These are phyloP conservation scores for Auricularia heimuer DNA, from an alignment of 768 basidiomycete genomes.

Conservation along the genomic window DNA sequence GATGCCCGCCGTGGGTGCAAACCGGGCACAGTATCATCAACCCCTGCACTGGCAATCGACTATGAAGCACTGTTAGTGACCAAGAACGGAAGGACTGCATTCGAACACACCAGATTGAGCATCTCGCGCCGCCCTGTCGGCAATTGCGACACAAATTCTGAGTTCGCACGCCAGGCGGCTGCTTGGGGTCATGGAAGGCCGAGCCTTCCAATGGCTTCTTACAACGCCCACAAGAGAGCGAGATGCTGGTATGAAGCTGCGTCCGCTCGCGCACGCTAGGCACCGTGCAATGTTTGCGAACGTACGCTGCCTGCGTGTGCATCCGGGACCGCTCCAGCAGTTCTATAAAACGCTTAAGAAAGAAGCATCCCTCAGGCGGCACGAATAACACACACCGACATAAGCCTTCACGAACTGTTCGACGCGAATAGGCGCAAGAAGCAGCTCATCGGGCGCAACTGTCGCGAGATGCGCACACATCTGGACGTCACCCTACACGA, in stretches of 20 bases:
- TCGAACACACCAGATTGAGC: conserved; percentile 9
- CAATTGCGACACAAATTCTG: background rate
- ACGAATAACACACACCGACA: conserved; percentile 40
- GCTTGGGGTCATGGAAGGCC: background rate
- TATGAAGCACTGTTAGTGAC: conserved; percentile 18
- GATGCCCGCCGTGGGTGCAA: conserved; percentile 76
- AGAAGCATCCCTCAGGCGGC: background rate
- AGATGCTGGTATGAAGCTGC: conserved; percentile 28
- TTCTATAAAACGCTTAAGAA: conserved; percentile 30
- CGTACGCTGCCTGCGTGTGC: conserved; percentile 59
- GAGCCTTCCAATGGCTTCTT: background rate
- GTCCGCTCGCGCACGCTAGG: conserved; percentile 45
- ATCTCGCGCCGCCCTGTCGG: background rate
- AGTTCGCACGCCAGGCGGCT: background rate
- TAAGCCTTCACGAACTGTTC: conserved; percentile 59
- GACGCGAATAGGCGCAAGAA: conserved; percentile 33
- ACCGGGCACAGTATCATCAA: conserved; percentile 66
- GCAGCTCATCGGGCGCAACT: conserved; percentile 50
- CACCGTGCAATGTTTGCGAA: conserved; percentile 52
- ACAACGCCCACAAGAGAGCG: conserved; percentile 3
- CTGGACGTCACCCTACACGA: conserved; percentile 61
- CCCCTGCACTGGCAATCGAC: conserved; percentile 66
- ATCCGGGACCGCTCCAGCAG: conserved; percentile 51
- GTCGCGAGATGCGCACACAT: conserved; percentile 66
- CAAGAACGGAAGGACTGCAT: background rate